These are phyloP conservation scores for Hyaloscypha hepaticicola DNA, from an alignment of 495 filamentous ascomycete species.

Conservation along the genomic window DNA sequence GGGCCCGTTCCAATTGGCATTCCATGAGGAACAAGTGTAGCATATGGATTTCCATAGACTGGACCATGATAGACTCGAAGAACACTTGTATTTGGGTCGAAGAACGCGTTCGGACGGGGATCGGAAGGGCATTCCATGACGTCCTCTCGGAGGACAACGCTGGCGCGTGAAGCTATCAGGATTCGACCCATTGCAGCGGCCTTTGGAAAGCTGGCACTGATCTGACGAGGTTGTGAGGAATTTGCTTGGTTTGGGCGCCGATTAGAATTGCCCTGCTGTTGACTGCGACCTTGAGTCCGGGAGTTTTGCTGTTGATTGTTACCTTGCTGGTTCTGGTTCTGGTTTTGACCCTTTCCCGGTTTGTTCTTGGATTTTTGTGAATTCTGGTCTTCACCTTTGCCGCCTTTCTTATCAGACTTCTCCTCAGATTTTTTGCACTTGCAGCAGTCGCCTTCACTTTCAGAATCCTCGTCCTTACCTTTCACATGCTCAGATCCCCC, in stretches of 20 bases:
- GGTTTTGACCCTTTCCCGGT: background rate
- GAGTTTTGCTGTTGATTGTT: conserved; percentile 5
- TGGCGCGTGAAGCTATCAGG: conserved; percentile 37
- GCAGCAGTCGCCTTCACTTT: background rate
- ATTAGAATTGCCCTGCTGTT: conserved; percentile 5
- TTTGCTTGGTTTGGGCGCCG: background rate
- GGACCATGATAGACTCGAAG: conserved; percentile 51
- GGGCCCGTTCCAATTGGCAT: conserved; percentile 29
- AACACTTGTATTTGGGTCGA: conserved; percentile 39
- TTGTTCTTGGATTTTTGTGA: conserved; percentile 1
- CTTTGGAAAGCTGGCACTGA: background rate
- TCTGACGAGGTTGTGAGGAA: background rate
- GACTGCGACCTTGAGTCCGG: conserved; percentile 19
- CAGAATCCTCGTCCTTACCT: background rate
- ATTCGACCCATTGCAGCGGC: conserved; percentile 24
- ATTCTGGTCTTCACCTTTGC: conserved; percentile 5
- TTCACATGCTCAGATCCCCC: background rate
- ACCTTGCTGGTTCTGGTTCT: background rate
- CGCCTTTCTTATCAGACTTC: conserved; percentile 2
- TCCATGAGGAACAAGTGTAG: conserved; percentile 34
- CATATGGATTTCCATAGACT: conserved; percentile 44
- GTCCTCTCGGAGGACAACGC: conserved; percentile 45
- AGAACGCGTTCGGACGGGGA: conserved; percentile 51
- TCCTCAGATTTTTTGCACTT: background rate
- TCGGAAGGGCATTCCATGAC: conserved; percentile 40